Evolutionary conservation across 2,329 filamentous ascomycete genomes (phyloP).

Genomic region (Zasmidium citrigriseum): DNA sequence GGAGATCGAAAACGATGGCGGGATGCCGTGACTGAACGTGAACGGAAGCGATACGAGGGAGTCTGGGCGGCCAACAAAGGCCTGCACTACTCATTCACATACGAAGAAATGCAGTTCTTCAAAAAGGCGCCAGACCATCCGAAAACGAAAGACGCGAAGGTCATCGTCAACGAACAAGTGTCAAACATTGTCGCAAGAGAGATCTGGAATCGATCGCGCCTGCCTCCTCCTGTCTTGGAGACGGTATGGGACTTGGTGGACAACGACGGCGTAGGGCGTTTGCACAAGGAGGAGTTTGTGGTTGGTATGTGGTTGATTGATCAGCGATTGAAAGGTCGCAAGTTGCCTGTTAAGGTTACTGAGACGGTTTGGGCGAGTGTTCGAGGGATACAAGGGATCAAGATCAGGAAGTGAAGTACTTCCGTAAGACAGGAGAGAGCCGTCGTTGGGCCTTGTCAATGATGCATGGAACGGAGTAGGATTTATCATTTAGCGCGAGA

Average conservation of each 20-base stretch:
- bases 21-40: conserved; percentile 69
- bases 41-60: conserved; percentile 79
- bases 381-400: conserved; percentile 43
- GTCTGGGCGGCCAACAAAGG: conserved; percentile 83
- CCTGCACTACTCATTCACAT: conserved; percentile 38
- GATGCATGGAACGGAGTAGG: background rate
- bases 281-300: conserved; percentile 73
- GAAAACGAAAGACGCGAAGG: conserved; percentile 10
- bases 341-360: conserved; percentile 69
- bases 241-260: conserved; percentile 79
- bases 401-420: conserved; percentile 21
- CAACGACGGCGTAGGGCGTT: conserved; percentile 52
- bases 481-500: background rate
- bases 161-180: conserved; percentile 46
- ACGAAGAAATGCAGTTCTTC: conserved; percentile 19
- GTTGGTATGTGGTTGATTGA: conserved; percentile 83
- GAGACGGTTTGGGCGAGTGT: conserved; percentile 77
- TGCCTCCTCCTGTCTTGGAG: conserved; percentile 68
- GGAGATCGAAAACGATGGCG: conserved; percentile 73
- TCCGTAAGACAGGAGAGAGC: background rate
- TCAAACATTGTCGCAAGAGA: conserved; percentile 70
- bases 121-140: conserved; percentile 7
- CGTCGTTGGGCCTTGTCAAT: too few species aligned
- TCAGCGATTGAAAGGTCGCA: conserved; percentile 75
- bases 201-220: conserved; percentile 71